These are phyloP conservation scores for Beauveria medogensis DNA, from an alignment of 2,329 filamentous ascomycete genomes.

Conservation along the genomic window DNA sequence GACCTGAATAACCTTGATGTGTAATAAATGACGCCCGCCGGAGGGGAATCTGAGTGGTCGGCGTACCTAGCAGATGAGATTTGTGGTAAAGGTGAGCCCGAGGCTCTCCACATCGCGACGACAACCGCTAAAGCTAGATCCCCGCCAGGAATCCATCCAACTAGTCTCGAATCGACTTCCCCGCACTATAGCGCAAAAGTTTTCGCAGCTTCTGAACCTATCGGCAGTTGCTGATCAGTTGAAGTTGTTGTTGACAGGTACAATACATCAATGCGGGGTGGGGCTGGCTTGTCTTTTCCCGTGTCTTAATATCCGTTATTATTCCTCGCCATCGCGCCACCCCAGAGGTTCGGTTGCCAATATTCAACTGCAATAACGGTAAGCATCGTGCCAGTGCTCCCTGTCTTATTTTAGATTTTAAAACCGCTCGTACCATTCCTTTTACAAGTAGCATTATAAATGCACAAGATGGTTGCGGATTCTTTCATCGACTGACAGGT, in stretches of 20 bases:
- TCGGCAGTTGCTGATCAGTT: not conserved
- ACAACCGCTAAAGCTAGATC: not conserved
- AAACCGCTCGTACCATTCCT: too few species aligned
- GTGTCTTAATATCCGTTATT: not conserved
- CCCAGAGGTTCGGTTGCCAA: not conserved
- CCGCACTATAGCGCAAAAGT: not conserved
- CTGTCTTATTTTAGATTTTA: too few species aligned
- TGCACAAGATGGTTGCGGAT: not conserved
- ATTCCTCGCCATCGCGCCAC: not conserved
- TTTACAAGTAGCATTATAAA: too few species aligned
- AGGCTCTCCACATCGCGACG: conserved; percentile 2
- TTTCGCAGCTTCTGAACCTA: not conserved
- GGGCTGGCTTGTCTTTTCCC: not conserved
- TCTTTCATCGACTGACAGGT: not conserved
- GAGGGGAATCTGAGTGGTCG: not conserved
- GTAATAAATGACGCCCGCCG: not conserved
- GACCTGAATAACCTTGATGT: not conserved
- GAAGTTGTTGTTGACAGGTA: not conserved
- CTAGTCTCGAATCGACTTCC: not conserved
- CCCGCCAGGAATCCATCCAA: not conserved
- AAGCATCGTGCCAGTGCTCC: too few species aligned
- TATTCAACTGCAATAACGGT: not conserved
- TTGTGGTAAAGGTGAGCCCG: not conserved
- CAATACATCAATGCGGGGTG: not conserved
- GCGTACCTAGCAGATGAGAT: not conserved